Conservation (phyloP, 352 stramenopile genomes). For the Globisporangium emineosum region DNA sequence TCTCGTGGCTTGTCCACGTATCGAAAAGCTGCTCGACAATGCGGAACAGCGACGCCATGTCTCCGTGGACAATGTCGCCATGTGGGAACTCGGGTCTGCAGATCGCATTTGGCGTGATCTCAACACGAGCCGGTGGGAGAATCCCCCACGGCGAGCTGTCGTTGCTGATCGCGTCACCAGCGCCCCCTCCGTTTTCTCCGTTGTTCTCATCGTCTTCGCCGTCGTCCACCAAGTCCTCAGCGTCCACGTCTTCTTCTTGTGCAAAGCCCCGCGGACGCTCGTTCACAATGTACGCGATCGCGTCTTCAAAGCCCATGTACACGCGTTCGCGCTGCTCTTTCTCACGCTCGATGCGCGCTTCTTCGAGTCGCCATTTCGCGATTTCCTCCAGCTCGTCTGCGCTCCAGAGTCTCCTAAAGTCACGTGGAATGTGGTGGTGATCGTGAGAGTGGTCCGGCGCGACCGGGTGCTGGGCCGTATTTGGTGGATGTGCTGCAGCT, state of each 20-base stretch:
- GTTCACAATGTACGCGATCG: constrained; percentile 69
- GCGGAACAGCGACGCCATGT: constrained; percentile 68
- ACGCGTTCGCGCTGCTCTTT: constrained; percentile 44
- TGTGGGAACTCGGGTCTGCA: constrained; percentile 57
- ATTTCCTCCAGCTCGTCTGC: constrained; percentile 47
- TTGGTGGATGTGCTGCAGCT: background rate
- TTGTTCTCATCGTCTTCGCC: constrained; percentile 52
- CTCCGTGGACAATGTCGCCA: constrained; percentile 59
- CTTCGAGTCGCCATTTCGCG: constrained; percentile 44
- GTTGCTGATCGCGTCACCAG: constrained; percentile 18
- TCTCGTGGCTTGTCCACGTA: constrained; percentile 6
- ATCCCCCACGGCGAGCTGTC: constrained; percentile 52
- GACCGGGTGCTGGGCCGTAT: constrained; percentile 8
- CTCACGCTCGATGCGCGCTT: constrained; percentile 49
- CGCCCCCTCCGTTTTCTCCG: background rate
- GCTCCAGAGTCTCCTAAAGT: constrained; percentile 74
- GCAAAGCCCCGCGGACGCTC: constrained; percentile 46
- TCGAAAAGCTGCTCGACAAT: constrained; percentile 59
- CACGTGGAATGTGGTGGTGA: constrained; percentile 35
- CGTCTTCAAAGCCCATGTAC: constrained; percentile 75
- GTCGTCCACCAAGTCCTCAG: constrained; percentile 71
- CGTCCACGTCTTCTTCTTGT: constrained; percentile 55
- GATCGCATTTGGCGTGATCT: constrained; percentile 49
- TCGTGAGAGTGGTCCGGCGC: background rate
- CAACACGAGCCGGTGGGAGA: constrained; percentile 44